Evolutionary conservation across 305 asterid genomes (phyloP), one percentile per base, ranked within the genome.

Genomic region (Fraxinus nigra): DNA sequence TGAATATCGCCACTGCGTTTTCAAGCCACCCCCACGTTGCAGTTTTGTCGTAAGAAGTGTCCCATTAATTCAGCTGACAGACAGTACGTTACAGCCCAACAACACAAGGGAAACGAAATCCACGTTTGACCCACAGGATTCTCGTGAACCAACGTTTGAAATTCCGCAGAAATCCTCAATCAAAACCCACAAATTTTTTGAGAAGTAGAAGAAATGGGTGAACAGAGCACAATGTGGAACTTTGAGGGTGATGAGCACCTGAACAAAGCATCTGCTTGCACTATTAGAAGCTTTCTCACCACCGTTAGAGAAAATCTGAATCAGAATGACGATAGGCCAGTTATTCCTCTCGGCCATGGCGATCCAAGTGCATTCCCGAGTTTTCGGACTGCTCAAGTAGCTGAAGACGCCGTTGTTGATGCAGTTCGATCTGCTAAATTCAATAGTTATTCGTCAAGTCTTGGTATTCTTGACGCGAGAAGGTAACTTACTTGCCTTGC

Each of bases 341-440:
- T 82, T 1, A 85, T 92, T 69, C 91, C 88, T 83, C 91, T 92
- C 18, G 89, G 93, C 35, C 89, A 78, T 84, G 97, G 95, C 16
- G 95, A 92, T 80, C 95, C 97, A 4, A 87, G 94, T 22, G 84
- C 84, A 1, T 89, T 88, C 43, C 91, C 94, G 0, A 76, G 91
- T 77, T 91, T 88, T 87, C 48, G 87, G 85, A 89, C 97, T 1
- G 78, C 88, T 43, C 85, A 87, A 1, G 65, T 84, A 3, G 91
- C 87, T 4, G 91, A 87, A 76, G 83, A 91, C 30, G 93, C 94
- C 81, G 70, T 92, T 26, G 72, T 87, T 79, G 81, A 72, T 61
- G 84, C 94, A 65, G 82, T 92, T 35, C 88, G 83, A 24, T 91
- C 94, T 46, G 78, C 87, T 37, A 80, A 80, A 67, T 90, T 79